Evolutionary conservation across 2,329 filamentous ascomycete genomes (phyloP), one percentile per base, ranked within the genome.

Genomic region (Fusarium verticillioides): DNA sequence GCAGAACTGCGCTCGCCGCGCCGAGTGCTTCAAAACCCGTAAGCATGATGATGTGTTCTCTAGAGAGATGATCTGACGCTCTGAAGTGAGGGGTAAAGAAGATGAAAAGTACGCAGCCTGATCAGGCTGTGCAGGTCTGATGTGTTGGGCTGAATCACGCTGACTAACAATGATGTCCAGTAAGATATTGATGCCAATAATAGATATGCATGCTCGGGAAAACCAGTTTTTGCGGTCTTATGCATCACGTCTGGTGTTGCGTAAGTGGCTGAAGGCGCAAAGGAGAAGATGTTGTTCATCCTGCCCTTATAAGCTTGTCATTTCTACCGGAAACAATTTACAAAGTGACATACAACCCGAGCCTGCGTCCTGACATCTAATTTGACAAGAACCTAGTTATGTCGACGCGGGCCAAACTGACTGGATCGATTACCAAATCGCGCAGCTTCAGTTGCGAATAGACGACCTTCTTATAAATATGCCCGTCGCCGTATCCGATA

Each of bases 1-100:
- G 71, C 4, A 75, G 19, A 0, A 75, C 57, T 9, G 69, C 71
- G 26, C 72, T 74, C 0, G 69, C 72, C 0, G 63, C 66, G 4
- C 71, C 57, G 6, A 73, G 71, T 3, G 50, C 69, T 34, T 73
- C 71, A 1, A 73, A 13, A 2, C 71, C 62, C 0, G 62, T 60
- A 0, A 23, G 4, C 60, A 73, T 72, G 2, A 9, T 21, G 9
- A 7, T 7, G 1, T 6, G 1, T 0, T 3, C 8, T 47, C 19
- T 16, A 0, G 13, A 2, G 8, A 0, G 1, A 60, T 28, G 4
- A 18, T 13, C 32, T 63, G 26, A 40, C 3, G 16, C 1, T 26
- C 12, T 15, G 1, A 23, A 7, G 12, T 40, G 53, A 47, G 53
- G 60, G 53, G 53, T 40, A 34, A 28, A 28, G 16, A 15, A 2